phyloP scores from a whole-genome alignment of 495 filamentous ascomycete genomes.

The Sphaerosporella brunnea region DNA sequence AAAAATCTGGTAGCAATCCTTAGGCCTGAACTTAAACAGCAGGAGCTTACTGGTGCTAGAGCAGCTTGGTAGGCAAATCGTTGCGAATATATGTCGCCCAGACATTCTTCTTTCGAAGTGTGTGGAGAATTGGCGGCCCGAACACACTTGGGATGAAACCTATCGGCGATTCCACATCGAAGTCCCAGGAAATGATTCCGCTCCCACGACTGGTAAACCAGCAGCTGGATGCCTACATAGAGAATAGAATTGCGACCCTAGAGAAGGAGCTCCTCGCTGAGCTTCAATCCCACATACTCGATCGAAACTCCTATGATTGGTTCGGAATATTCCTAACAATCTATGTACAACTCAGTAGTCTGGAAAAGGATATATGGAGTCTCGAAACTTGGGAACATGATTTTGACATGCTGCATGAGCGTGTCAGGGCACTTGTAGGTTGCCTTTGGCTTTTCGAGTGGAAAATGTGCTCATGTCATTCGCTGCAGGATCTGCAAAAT shows the following conservation, averaged over 20 bases:
- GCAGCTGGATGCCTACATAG: slow-evolving; percentile 21
- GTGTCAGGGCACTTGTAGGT: slow-evolving; percentile 16
- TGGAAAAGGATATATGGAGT: slow-evolving; percentile 23
- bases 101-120: slow-evolving; percentile 21
- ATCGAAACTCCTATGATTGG: slow-evolving; percentile 21
- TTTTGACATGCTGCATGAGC: slow-evolving; percentile 8
- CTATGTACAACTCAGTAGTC: slow-evolving; percentile 14
- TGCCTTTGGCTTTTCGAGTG: neutral
- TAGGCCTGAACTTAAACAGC: neutral
- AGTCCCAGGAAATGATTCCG: slow-evolving; percentile 16
- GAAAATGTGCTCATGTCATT: neutral
- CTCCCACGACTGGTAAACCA: slow-evolving; percentile 21
- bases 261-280: slow-evolving; percentile 22
- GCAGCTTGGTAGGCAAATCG: slow-evolving; percentile 15
- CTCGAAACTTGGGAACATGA: slow-evolving; percentile 19
- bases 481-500: slow-evolving; percentile 10
- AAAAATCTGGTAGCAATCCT: neutral
- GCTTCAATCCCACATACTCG: slow-evolving; percentile 19
- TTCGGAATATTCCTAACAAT: slow-evolving; percentile 24
- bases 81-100: slow-evolving; percentile 24
- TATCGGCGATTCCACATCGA: slow-evolving; percentile 17
- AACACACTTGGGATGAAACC: slow-evolving; percentile 16
- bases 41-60: slow-evolving; percentile 7
- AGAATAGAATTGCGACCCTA: slow-evolving; percentile 14
- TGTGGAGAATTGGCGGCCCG: slow-evolving; percentile 18